phyloP scores from a whole-genome alignment of 805 yeast genomes.

The Barnettozyma populi region DNA sequence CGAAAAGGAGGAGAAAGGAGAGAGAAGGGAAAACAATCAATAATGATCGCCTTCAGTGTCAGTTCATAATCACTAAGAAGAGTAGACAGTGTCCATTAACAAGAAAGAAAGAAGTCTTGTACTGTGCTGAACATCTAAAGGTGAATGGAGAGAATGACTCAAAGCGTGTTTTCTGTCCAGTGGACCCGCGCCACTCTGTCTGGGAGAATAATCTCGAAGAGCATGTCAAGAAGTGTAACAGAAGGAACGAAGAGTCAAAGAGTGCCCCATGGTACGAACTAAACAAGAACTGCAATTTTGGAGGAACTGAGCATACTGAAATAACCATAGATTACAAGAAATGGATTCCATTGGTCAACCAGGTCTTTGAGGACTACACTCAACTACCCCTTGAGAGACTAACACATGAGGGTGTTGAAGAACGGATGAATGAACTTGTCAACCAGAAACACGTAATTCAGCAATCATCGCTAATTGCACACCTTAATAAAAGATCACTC shows the following conservation, averaged over 20 bases:
- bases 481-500: slow-evolving; percentile 40
- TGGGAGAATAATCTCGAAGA: slow-evolving; percentile 50
- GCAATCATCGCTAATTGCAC: slow-evolving; percentile 75
- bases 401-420: slow-evolving; percentile 24
- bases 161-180: slow-evolving; percentile 63
- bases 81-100: slow-evolving; percentile 59
- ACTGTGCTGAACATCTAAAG: slow-evolving; percentile 58
- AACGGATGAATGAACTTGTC: slow-evolving; percentile 32
- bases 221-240: slow-evolving; percentile 62
- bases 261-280: slow-evolving; percentile 42
- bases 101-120: slow-evolving; percentile 41
- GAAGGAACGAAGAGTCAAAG: slow-evolving; percentile 26
- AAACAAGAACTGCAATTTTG: slow-evolving; percentile 37
- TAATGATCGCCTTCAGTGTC: slow-evolving; percentile 34
- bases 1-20: slow-evolving; percentile 10
- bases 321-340: slow-evolving; percentile 18
- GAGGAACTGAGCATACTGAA: slow-evolving; percentile 7
- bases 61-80: slow-evolving; percentile 42
- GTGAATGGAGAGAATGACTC: slow-evolving; percentile 20
- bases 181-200: slow-evolving; percentile 69
- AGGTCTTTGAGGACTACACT: slow-evolving; percentile 32
- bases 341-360: slow-evolving; percentile 32
- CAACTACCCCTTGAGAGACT: slow-evolving; percentile 24
- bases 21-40: slow-evolving; percentile 8
- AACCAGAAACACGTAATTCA: slow-evolving; percentile 76